A percentile compares a stretch with the other conserved stretches of the same genome.
These are phyloP conservation scores for Rhodotorula sp. DNA, from an alignment of 1,284 basidiomycete species.

Conservation along the genomic window DNA sequence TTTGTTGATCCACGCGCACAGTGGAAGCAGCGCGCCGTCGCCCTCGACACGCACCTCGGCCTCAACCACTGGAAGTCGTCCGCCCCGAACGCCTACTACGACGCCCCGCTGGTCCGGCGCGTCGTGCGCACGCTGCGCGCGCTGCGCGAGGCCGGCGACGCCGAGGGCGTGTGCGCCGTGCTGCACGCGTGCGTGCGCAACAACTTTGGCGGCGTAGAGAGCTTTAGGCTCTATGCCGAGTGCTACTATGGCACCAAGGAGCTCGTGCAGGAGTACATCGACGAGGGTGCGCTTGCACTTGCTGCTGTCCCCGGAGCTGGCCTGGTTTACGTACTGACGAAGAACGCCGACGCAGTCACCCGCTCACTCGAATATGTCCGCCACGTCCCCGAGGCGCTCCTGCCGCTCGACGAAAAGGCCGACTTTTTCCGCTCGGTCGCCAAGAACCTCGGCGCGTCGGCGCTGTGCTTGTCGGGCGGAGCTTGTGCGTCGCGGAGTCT, in stretches of 20 bases:
- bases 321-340: too few species aligned
- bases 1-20: conserved; percentile 54
- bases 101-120: conserved; percentile 76
- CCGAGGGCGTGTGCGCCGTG: conserved; percentile 80
- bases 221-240: conserved; percentile 76
- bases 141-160: conserved; percentile 71
- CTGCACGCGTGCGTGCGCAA: conserved; percentile 87
- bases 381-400: conserved; percentile 60
- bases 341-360: conserved; percentile 40
- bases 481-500: conserved; percentile 71
- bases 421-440: conserved; percentile 87
- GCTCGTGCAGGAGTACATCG: conserved; percentile 80
- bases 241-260: conserved; percentile 87
- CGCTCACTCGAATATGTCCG: conserved; percentile 66
- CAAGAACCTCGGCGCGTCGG: conserved; percentile 84
- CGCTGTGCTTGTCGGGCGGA: conserved; percentile 90
- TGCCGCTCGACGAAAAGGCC: conserved; percentile 84
- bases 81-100: conserved; percentile 84
- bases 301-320: too few species aligned
- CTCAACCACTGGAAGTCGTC: conserved; percentile 83
- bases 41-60: conserved; percentile 73
- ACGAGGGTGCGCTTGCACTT: conserved; percentile 81
- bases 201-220: conserved; percentile 95
- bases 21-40: conserved; percentile 80
- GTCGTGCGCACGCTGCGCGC: conserved; percentile 66